Base-by-base conservation (phyloP, 2,329 filamentous ascomycete genomes). In the Bipolaris zeicola region DNA sequence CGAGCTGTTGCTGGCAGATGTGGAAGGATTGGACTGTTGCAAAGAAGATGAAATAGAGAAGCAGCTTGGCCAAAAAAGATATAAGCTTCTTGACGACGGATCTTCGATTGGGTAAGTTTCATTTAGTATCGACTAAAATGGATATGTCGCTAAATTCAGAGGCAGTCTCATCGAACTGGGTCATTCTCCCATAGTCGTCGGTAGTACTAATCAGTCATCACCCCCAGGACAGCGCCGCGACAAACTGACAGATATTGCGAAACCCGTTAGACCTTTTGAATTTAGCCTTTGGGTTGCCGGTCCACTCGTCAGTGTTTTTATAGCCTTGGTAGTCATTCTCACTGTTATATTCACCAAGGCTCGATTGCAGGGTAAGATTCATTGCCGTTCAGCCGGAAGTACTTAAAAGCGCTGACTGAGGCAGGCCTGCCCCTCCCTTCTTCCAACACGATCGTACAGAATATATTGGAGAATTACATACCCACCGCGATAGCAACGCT, bases 401-500 rank as follows among this genome's bases (percentile, higher is more conserved):
- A 31, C 4, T 22, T 22, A 11, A 16, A 13, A 10, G 10, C 7
- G 24, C 16, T 52, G 8, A 46, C 16, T 22, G 6, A 20, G 13
- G 5, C 22, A 54, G 55, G 55, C 16, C 7, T 57, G 2, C 28
- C 49, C 5, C 8, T 43, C 2, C 54, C 77, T 0, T 43, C 63
- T 0, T 75, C 68, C n/a, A 65, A 70, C 18, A 65, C 61, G 0
- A 61, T 81, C 26, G 65, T 79, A 0, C 71, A 73, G 13, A 77
- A 81, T 33, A 43, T 82, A 0, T 16, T 81, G 0, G 72, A 78
- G 42, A 81, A 79, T 43, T 87, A 86, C 46, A 68, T 87, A 0
- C 85, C 85, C 0, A 86, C 83, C 0, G 74, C 78, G 0, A 72
- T 87, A 3, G 81, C 84, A 0, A 87, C 85, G 0, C 50, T 86